Percentiles rank a stretch among this genome's conserved stretches.
Conservation (phyloP, 2,329 filamentous ascomycete genomes). For the Xylariaceae sp. region DNA sequence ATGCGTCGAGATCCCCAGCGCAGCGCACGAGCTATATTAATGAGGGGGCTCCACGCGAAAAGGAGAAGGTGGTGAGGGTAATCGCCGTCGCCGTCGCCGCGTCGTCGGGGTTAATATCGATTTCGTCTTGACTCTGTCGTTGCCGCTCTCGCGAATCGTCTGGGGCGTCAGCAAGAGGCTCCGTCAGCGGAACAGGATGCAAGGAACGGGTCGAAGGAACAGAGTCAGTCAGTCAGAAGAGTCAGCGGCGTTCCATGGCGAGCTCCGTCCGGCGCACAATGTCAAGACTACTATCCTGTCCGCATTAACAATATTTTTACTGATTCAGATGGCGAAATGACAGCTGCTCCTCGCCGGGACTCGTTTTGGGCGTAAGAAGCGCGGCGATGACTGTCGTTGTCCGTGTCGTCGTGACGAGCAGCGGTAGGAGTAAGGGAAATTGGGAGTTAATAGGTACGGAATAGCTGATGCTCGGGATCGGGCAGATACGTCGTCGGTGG, state of each 20-base stretch:
- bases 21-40: constrained; percentile 5
- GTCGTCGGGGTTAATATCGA: constrained; percentile 2
- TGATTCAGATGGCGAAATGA: constrained; percentile 6
- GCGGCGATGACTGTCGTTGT: constrained; percentile 3
- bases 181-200: constrained; percentile 3
- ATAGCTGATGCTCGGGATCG: not conserved
- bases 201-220: not conserved
- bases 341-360: not conserved
- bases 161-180: not conserved
- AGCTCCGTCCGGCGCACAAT: constrained; percentile 9
- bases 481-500: constrained; percentile 5
- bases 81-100: not conserved
- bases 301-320: constrained; percentile 21
- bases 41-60: not conserved
- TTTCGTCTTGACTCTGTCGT: not conserved
- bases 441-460: constrained; percentile 9
- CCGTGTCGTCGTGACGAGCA: constrained; percentile 9
- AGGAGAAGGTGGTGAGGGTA: not conserved
- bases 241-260: constrained; percentile 19
- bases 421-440: constrained; percentile 16
- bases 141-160: constrained; percentile 7
- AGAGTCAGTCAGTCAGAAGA: not conserved
- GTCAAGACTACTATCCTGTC: constrained; percentile 10
- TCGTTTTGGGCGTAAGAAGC: constrained; percentile 3
- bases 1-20: not conserved